A percentile compares a stretch with the other conserved stretches of the same genome.
phyloP scores from a whole-genome alignment of 2,329 filamentous ascomycete species.

The Neoscytalidium dimidiatum region DNA sequence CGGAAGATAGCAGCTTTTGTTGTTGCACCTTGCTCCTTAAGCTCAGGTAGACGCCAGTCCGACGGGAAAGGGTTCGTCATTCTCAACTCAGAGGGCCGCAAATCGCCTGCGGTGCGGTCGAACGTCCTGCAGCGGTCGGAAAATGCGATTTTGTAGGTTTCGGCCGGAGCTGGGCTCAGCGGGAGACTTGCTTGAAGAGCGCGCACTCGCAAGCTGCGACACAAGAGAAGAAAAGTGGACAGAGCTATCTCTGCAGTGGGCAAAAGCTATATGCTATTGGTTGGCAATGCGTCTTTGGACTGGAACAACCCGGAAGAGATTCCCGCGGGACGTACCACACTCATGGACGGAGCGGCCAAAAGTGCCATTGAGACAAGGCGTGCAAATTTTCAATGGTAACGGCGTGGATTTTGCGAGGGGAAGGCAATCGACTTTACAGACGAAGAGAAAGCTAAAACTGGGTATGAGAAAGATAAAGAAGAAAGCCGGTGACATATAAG shows the following conservation, averaged over 20 bases:
- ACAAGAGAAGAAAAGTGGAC: not conserved
- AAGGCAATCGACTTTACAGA: not conserved
- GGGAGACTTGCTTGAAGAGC: not conserved
- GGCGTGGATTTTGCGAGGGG: too few species aligned
- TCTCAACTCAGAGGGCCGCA: not conserved
- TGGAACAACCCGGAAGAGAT: not conserved
- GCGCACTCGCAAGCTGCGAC: not conserved
- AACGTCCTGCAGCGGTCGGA: not conserved
- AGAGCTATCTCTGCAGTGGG: not conserved
- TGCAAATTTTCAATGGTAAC: too few species aligned
- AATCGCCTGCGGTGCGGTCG: not conserved
- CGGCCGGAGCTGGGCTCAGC: not conserved
- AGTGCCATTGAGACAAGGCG: not conserved
- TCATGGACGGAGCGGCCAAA: not conserved
- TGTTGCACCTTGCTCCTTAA: not conserved
- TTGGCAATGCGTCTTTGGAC: not conserved
- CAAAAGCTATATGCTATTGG: conserved; percentile 1
- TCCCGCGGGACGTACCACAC: conserved; percentile 2
- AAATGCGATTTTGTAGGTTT: not conserved
- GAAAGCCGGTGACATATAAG: not conserved
- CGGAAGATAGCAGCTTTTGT: not conserved
- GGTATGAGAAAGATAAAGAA: not conserved
- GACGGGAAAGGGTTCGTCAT: conserved; percentile 3
- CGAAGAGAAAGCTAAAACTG: not conserved
- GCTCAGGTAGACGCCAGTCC: not conserved